Evolutionary conservation across 352 stramenopile genomes (phyloP).

Genomic region (Hyphochytrium catenoides): DNA sequence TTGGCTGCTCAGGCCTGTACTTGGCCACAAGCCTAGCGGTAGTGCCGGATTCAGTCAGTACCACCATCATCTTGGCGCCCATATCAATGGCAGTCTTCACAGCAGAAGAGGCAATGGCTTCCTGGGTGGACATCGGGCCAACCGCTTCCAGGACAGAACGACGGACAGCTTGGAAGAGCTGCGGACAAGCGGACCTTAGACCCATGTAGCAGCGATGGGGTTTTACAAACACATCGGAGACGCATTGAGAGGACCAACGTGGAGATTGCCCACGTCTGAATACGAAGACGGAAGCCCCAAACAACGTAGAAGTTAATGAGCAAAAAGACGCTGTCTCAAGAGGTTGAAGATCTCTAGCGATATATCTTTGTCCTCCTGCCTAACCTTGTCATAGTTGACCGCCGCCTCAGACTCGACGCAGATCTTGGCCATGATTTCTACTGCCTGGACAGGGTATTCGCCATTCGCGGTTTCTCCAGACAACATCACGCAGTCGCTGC

Average conservation of each 20-base stretch:
- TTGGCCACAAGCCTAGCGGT: constrained; percentile 83
- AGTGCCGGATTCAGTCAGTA: constrained; percentile 80
- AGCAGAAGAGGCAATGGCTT: constrained; percentile 86
- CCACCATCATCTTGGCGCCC: constrained; percentile 85
- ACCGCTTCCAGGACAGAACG: constrained; percentile 35
- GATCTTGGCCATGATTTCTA: constrained; percentile 83
- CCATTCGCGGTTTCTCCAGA: constrained; percentile 94
- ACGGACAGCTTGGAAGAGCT: constrained; percentile 42
- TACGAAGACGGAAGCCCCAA: neutral
- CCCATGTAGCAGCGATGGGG: too few species aligned
- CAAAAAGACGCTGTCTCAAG: constrained; percentile 13
- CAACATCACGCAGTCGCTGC: constrained; percentile 93
- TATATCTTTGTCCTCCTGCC: too few species aligned
- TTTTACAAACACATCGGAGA: too few species aligned
- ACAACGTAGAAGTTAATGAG: constrained; percentile 3
- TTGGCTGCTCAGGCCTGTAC: constrained; percentile 63
- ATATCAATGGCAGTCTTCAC: constrained; percentile 94
- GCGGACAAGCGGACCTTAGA: too few species aligned
- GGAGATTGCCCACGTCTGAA: constrained; percentile 10
- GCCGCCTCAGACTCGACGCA: constrained; percentile 64
- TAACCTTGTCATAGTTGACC: constrained; percentile 74
- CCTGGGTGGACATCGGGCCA: constrained; percentile 45
- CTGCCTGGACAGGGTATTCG: constrained; percentile 78
- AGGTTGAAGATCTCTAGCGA: constrained; percentile 11
- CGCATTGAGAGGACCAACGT: too few species aligned